These are phyloP conservation scores for Suhomyces emberorum DNA, from an alignment of 805 yeast genomes.

Conservation along the genomic window DNA sequence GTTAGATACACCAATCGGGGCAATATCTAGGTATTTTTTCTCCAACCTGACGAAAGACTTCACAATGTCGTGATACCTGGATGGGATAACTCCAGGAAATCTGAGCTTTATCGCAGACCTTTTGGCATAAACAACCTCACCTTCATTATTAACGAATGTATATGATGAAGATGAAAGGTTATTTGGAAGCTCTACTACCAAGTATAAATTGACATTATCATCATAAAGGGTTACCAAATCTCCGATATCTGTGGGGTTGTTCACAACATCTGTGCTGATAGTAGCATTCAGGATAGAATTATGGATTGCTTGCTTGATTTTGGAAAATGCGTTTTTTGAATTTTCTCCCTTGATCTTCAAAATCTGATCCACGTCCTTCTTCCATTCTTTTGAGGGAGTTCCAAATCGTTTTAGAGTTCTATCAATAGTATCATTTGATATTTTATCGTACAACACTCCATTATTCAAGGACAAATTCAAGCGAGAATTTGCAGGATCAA, in stretches of 20 bases:
- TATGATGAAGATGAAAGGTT: slow-evolving; percentile 50
- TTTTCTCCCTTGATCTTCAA: not conserved
- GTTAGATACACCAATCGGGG: slow-evolving; percentile 40
- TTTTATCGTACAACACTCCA: slow-evolving; percentile 15
- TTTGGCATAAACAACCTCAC: slow-evolving; percentile 49
- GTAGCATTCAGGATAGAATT: slow-evolving; percentile 8
- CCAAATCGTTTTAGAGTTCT: slow-evolving; percentile 20
- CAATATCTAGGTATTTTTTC: slow-evolving; percentile 26
- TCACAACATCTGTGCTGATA: slow-evolving; percentile 7
- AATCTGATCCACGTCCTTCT: slow-evolving; percentile 1
- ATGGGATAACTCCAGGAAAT: slow-evolving; percentile 52
- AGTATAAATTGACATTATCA: slow-evolving; percentile 46
- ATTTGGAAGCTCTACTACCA: slow-evolving; percentile 54
- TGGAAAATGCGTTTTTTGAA: not conserved
- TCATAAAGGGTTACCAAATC: slow-evolving; percentile 57
- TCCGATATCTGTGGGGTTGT: slow-evolving; percentile 43
- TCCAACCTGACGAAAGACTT: slow-evolving; percentile 28
- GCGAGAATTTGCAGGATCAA: slow-evolving; percentile 22
- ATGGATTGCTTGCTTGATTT: slow-evolving; percentile 1
- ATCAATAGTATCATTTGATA: slow-evolving; percentile 13
- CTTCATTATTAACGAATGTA: slow-evolving; percentile 54
- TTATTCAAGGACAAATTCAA: slow-evolving; percentile 20
- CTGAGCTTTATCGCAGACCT: slow-evolving; percentile 46
- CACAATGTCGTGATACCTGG: slow-evolving; percentile 21
- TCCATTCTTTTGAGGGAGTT: slow-evolving; percentile 20